Evolutionary conservation across 768 basidiomycete genomes (phyloP), one percentile per base, ranked within the genome.

Genomic region (Hemileccinum rubropunctum): DNA sequence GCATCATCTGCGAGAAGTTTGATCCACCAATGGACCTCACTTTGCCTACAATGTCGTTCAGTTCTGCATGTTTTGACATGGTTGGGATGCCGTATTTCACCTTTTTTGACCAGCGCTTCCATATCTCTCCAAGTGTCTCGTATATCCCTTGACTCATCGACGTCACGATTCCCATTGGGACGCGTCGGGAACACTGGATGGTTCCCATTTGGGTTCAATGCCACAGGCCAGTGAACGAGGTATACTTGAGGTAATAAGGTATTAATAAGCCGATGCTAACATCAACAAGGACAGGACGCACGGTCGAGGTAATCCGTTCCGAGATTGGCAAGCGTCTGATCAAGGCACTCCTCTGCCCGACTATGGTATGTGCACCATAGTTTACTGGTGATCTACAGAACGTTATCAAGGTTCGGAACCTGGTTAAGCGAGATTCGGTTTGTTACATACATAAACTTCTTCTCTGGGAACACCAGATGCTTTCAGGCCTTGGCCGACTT

Each of bases 281-380:
- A 36, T 11, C 3, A 40, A 20, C n/a, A 21, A 17, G 6, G 17
- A n/a, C 14, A 28, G n/a, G 54, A 72, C 77, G 65, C 60, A 84
- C 87, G 73, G 52, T 95, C 92, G 21, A 95, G 78, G 69, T 94
- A 94, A 71, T 91, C 84, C 28, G 79, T 80, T n/a, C 86, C 90
- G 28, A 95, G 81, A 60, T 83, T 82, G 20, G 80, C 76, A 13
- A 95, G 81, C 14, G 88, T 84, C 61, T 84, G 76, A 63, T 92
- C 81, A 12, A 95, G 77, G 49, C 80, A 77, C 55, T 84, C 80
- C 60, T 89, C 88, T 28, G 88, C 88, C 38, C 82, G 77, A 42
- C 73, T 69, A 64, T 91, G 89, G 64, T 78, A 81, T 9, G 84
- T 83, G 34, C 77, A 69, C 83, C 82, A 86, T 27, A 88, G 60